These are phyloP conservation scores for Gloeopeniophorella convolvens DNA, from an alignment of 768 basidiomycete genomes.

Conservation along the genomic window DNA sequence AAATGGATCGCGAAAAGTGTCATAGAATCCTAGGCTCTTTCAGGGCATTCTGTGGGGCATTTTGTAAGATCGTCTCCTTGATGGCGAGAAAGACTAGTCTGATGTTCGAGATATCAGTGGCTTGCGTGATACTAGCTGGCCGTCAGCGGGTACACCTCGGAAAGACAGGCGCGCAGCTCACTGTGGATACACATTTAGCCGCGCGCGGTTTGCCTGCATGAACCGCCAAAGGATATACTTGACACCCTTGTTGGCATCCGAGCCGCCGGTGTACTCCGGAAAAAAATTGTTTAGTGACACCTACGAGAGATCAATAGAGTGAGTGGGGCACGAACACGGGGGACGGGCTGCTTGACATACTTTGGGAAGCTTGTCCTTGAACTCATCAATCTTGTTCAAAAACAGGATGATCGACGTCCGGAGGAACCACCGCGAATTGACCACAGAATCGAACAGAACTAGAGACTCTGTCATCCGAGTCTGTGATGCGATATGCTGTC, in stretches of 20 bases:
- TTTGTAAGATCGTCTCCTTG: slow-evolving; percentile 85
- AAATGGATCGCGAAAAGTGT: slow-evolving; percentile 1
- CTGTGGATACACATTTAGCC: slow-evolving; percentile 53
- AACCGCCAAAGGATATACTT: slow-evolving; percentile 45
- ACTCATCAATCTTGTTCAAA: slow-evolving; percentile 40
- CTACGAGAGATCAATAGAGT: background rate
- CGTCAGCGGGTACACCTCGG: background rate
- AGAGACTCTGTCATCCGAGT: slow-evolving; percentile 44
- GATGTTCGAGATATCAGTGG: slow-evolving; percentile 81
- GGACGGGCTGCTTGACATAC: slow-evolving; percentile 7
- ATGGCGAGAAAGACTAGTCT: slow-evolving; percentile 76
- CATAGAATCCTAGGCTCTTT: slow-evolving; percentile 80
- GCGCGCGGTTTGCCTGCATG: slow-evolving; percentile 37
- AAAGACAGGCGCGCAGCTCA: slow-evolving; percentile 30
- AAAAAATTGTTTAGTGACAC: slow-evolving; percentile 29
- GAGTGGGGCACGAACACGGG: background rate
- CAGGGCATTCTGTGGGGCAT: slow-evolving; percentile 80
- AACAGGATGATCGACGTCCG: slow-evolving; percentile 36
- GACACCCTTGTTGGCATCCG: slow-evolving; percentile 39
- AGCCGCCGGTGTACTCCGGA: slow-evolving; percentile 38
- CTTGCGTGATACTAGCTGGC: slow-evolving; percentile 60
- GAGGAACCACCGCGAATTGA: slow-evolving; percentile 48
- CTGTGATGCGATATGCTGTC: slow-evolving; percentile 20
- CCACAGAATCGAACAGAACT: slow-evolving; percentile 42
- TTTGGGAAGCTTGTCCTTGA: slow-evolving; percentile 43